Evolutionary conservation across 306 rosid genomes (phyloP), one percentile per base, ranked within the genome.

Genomic region (Amphicarpaea edgeworthii): DNA sequence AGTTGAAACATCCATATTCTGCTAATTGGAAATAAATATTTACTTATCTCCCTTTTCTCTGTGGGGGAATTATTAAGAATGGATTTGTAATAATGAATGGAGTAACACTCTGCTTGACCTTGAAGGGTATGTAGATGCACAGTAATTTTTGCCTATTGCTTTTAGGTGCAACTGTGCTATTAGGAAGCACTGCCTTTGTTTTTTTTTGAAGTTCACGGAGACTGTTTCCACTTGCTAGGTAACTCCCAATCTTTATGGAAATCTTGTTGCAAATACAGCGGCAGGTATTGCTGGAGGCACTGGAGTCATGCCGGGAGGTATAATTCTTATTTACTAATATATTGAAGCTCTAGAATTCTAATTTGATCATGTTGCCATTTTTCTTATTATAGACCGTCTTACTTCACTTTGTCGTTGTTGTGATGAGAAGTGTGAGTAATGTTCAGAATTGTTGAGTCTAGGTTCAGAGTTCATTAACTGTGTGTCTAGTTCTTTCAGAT

Each of bases 201-300:
- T 28, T 34, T 26, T 11, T 34, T 70, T 42, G 49, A 46, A 58
- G 73, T 28, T 85, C 76, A 83, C 23, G n/a, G 6, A 37, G 21
- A 19, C 10, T 26, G 40, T 66, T 88, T 64, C 53, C 21, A 60
- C 83, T 77, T 85, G 76, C 70, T 82, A 95, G 97, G 99, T 95
- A 65, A 95, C 97, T 17, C 99, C 97, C 55, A 95, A 95, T 84
- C 97, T 95, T 12, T 95, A 95, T 77, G 99, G 99, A 71, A 95
- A 95, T 80, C 97, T 95, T 0, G 93, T 92, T 34, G 97, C 99
- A 74, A 95, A 95, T 81, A 95, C 97, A 14, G 97, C 98, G 14
- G 97, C 98, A 70, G 97, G 98, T 77, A 95, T 95, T 78, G 98
- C 97, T 20, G 96, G 97, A 77, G 98, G 98, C 80, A 94, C 98